phyloP scores from a whole-genome alignment of 2,329 filamentous ascomycete genomes.

The Plenodomus lindquistii region DNA sequence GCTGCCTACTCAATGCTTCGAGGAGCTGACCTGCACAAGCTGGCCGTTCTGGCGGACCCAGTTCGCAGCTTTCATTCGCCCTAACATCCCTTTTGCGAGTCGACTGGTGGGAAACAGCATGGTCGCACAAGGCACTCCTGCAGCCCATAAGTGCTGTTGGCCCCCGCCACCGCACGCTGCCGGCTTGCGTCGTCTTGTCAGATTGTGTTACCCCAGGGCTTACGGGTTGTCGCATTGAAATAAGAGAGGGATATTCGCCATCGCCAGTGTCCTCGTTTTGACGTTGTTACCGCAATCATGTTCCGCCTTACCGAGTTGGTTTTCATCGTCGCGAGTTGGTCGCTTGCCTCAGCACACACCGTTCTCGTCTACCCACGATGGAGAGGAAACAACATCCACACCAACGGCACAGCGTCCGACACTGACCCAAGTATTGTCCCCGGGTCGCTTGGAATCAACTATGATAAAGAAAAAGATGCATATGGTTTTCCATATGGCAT shows the following conservation, averaged over 20 bases:
- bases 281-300: slow-evolving; percentile 26
- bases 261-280: slow-evolving; percentile 1
- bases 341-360: slow-evolving; percentile 68
- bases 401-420: slow-evolving; percentile 64
- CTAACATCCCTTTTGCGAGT: slow-evolving; percentile 16
- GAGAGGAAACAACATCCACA: slow-evolving; percentile 82
- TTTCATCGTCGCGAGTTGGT: slow-evolving; percentile 39
- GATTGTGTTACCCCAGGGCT: slow-evolving; percentile 7
- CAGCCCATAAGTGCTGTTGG: slow-evolving; percentile 31
- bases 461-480: slow-evolving; percentile 52
- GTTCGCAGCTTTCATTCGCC: slow-evolving; percentile 21
- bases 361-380: slow-evolving; percentile 85
- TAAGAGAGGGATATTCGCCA: slow-evolving; percentile 9
- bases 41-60: slow-evolving; percentile 26
- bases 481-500: slow-evolving; percentile 77
- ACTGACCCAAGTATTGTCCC: slow-evolving; percentile 41
- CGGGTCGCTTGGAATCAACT: slow-evolving; percentile 51
- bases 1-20: slow-evolving; percentile 24
- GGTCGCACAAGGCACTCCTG: slow-evolving; percentile 24
- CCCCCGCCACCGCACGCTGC: slow-evolving; percentile 34
- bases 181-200: slow-evolving; percentile 18
- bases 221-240: slow-evolving; percentile 7
- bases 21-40: slow-evolving; percentile 35
- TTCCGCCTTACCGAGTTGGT: slow-evolving; percentile 40
- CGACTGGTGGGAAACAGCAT: slow-evolving; percentile 10